These are phyloP conservation scores for Chrysoporthe austroafricana DNA, from an alignment of 2,329 filamentous ascomycete genomes.

Conservation along the genomic window DNA sequence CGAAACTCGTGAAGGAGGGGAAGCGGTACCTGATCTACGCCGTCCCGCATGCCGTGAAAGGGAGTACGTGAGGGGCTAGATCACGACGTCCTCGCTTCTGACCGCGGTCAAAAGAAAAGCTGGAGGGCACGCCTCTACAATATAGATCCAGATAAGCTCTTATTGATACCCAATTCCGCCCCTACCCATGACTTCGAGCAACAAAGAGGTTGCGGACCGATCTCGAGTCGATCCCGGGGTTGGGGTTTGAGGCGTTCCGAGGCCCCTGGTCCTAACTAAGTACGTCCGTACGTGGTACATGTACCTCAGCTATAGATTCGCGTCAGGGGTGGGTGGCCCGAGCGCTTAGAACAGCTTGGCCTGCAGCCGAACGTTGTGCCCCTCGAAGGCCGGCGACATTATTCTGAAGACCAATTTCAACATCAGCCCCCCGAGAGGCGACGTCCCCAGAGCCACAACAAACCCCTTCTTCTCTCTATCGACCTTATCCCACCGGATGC, in stretches of 20 bases:
- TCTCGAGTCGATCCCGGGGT: no score
- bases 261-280: no score
- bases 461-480: background rate
- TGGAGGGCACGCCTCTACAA: no score
- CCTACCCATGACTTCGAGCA: background rate
- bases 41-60: background rate
- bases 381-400: constrained; percentile 21
- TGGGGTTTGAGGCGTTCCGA: no score
- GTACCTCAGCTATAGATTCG: background rate
- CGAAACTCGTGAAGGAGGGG: background rate
- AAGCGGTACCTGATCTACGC: background rate
- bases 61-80: background rate
- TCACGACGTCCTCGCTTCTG: background rate
- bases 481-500: constrained; percentile 7
- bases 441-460: background rate
- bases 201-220: background rate
- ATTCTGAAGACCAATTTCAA: constrained; percentile 5
- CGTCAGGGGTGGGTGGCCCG: constrained; percentile 18
- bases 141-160: background rate
- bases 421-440: background rate
- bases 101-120: background rate
- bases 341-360: constrained; percentile 29
- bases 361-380: constrained; percentile 24
- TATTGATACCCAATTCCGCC: background rate
- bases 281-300: no score